Conservation (phyloP, 805 yeast species). For the Kodamaea hsintzibuensis region DNA sequence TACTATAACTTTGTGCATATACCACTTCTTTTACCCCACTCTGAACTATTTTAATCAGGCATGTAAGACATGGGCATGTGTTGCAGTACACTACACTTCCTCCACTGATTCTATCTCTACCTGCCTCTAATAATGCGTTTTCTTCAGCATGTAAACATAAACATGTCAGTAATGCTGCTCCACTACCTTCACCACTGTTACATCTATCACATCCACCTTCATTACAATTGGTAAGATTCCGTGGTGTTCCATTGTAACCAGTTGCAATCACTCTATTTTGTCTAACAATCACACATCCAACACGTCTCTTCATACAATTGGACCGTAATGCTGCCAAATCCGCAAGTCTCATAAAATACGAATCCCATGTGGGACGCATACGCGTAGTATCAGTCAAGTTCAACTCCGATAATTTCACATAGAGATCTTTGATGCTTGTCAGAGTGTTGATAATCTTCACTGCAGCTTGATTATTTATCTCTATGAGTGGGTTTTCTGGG, state of each 20-base stretch:
- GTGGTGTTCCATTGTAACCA: constrained; percentile 97
- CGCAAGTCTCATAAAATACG: constrained; percentile 92
- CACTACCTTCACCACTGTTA: constrained; percentile 64
- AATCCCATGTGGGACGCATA: constrained; percentile 92
- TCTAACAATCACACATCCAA: constrained; percentile 92
- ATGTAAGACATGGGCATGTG: constrained; percentile 96
- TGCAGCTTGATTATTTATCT: constrained; percentile 58
- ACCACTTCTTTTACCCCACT: constrained; percentile 90
- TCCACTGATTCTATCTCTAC: constrained; percentile 76
- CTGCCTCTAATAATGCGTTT: constrained; percentile 91
- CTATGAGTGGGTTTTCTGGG: constrained; percentile 51
- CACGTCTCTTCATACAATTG: constrained; percentile 96
- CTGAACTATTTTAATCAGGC: constrained; percentile 93
- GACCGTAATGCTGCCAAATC: constrained; percentile 89
- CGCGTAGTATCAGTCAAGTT: constrained; percentile 43
- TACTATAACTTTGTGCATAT: constrained; percentile 86
- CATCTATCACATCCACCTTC: constrained; percentile 96
- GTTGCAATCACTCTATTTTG: constrained; percentile 89
- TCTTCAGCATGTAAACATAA: constrained; percentile 97
- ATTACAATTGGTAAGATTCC: constrained; percentile 83
- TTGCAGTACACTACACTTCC: constrained; percentile 80
- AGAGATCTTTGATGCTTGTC: constrained; percentile 34
- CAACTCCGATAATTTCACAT: constrained; percentile 41
- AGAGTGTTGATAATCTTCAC: constrained; percentile 43
- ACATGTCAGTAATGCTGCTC: constrained; percentile 76